Evolutionary conservation across 306 rosid species (phyloP).

Genomic region (Carpinus fangiana): DNA sequence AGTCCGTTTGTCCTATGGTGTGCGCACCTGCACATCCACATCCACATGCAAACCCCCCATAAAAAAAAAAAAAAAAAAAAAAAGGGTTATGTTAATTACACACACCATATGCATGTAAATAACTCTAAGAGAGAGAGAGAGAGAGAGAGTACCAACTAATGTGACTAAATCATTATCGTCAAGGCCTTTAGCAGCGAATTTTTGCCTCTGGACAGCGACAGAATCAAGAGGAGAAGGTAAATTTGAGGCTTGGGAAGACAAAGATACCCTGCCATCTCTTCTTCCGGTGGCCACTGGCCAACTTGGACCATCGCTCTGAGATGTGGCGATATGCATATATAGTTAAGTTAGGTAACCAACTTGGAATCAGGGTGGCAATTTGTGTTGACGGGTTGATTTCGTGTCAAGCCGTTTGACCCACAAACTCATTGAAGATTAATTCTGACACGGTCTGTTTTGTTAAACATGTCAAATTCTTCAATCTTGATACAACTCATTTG

Average conservation of each 20-base stretch:
- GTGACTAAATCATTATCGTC: slow-evolving; percentile 70
- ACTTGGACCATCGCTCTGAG: slow-evolving; percentile 68
- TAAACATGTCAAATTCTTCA: too few relatives aligned
- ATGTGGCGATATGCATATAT: neutral
- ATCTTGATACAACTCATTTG: too few relatives aligned
- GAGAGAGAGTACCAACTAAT: slow-evolving; percentile 51
- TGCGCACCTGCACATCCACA: slow-evolving; percentile 52
- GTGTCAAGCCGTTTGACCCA: too few relatives aligned
- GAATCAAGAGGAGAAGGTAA: slow-evolving; percentile 82
- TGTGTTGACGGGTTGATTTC: too few relatives aligned
- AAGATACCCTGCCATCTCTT: slow-evolving; percentile 66
- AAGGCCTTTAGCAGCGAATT: slow-evolving; percentile 71
- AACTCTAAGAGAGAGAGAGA: neutral
- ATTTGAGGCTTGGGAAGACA: slow-evolving; percentile 47
- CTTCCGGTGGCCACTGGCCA: slow-evolving; percentile 71
- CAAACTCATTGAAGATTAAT: too few relatives aligned
- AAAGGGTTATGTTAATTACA: neutral
- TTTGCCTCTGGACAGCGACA: slow-evolving; percentile 52
- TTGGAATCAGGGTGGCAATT: too few relatives aligned
- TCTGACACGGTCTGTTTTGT: too few relatives aligned
- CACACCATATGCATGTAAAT: neutral
- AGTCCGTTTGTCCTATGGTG: slow-evolving; percentile 67
- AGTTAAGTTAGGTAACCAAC: neutral
- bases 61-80: too few relatives aligned
- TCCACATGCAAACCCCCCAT: neutral